Evolutionary conservation across 2,329 filamentous ascomycete species (phyloP).

Genomic region (Talaromyces amestolkiae): DNA sequence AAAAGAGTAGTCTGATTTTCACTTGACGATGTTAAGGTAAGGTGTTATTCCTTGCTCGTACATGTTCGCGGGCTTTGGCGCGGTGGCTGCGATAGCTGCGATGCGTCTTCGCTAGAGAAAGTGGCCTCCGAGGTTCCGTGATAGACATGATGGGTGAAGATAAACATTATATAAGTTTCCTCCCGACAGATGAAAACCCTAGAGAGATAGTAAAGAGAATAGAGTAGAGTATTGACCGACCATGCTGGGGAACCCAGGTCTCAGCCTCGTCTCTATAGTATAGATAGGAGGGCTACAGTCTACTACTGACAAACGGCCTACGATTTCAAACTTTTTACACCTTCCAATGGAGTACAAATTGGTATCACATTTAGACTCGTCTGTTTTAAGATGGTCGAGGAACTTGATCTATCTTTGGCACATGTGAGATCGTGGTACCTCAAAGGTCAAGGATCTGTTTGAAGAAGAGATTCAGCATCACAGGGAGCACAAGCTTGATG

Average conservation of each 20-base stretch:
- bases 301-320: no score
- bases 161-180: no score
- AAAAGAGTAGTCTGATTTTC: conserved; percentile 49
- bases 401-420: conserved; percentile 70
- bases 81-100: conserved; percentile 40
- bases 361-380: conserved; percentile 62
- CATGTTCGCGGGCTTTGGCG: conserved; percentile 40
- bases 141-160: no score
- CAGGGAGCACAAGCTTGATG: neutral
- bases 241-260: no score
- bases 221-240: no score
- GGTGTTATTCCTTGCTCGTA: conserved; percentile 65
- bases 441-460: conserved; percentile 26
- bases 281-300: no score
- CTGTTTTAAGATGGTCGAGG: conserved; percentile 66
- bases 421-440: conserved; percentile 33
- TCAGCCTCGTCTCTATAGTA: no score
- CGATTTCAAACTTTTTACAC: no score
- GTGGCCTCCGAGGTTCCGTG: no score
- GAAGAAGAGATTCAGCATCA: conserved; percentile 28
- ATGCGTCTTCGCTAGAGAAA: conserved; percentile 34
- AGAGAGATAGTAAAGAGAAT: no score
- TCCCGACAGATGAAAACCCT: no score
- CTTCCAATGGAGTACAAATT: conserved; percentile 31
- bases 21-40: conserved; percentile 51